Conservation (phyloP, 2,329 filamentous ascomycete species). For the Tolypocladium nubicola region DNA sequence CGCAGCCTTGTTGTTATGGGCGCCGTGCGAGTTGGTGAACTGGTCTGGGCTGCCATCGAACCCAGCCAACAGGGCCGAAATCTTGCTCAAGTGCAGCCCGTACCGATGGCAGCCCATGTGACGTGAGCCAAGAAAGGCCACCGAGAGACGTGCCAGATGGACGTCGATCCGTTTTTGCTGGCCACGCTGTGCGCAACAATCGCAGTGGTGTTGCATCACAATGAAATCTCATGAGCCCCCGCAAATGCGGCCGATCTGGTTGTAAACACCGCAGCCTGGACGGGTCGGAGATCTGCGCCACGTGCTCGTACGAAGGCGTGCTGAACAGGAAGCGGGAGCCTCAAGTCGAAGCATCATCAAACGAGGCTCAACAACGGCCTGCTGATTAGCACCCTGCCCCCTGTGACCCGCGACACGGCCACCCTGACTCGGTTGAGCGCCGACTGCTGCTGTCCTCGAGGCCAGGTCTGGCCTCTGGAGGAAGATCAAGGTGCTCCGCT, state of each 20-base stretch:
- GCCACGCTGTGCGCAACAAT: neutral
- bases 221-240: neutral
- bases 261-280: neutral
- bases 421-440: neutral
- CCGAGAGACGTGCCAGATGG: neutral
- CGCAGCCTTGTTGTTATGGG: neutral
- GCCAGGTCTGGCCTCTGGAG: neutral
- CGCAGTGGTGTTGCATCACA: neutral
- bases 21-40: neutral
- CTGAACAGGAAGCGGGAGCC: neutral
- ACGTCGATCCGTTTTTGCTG: neutral
- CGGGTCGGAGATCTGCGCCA: neutral
- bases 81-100: neutral
- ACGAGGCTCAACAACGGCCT: neutral
- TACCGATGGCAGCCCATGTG: neutral
- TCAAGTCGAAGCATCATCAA: neutral
- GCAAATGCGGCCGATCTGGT: neutral
- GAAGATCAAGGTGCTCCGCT: neutral
- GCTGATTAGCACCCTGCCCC: neutral
- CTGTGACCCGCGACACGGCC: neutral
- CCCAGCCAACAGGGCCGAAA: neutral
- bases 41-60: neutral
- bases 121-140: neutral
- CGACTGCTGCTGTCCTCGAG: neutral
- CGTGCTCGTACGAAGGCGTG: neutral